Base-by-base conservation (phyloP, 2,329 filamentous ascomycete genomes). In the Fusarium armeniacum region DNA sequence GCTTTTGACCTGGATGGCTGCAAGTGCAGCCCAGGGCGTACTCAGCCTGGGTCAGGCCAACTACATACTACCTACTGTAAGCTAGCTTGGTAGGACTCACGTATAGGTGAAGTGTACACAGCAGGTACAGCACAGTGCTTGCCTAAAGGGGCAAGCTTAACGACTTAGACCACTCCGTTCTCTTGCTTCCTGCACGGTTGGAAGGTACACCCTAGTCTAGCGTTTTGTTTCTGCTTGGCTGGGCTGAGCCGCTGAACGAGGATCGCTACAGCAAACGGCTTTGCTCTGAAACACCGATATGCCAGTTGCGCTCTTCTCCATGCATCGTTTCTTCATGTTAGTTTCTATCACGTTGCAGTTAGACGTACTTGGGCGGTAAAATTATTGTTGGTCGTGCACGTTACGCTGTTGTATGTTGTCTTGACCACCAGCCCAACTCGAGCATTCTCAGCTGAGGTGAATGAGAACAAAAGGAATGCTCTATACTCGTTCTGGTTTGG, bases 1-100 rank as follows among this genome's bases (percentile, higher is more conserved):
- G 59, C 59, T 65, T 49, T 65, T 49, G 62, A 33, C 38, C 45
- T 67, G 61, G 56, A 62, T 69, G 55, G 65, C 58, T 66, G 55
- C 60, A 64, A 57, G 47, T 54, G 57, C 67, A 70, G 65, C 41
- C 52, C 56, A 56, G 67, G 62, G 62, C 38, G 58, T 44, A 40
- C 53, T 68, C 58, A 68, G 67, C 67, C 67, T 49, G 38, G 44
- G 30, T 52, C 24, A 38, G 40, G 38, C 51, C 38, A 54, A 44
- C 51, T 54, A 26, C 26, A 6, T 26, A 26, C 26, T 26, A 53
- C 26, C 36, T 53, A 45, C 20, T 54, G 51, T 33, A 40, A 57
- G 50, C 58, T 58, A 70, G 33, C 33, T 35, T 7, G 33, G 33
- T 35, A 35, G 52, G 66, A 69, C 66, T 53, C 53, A 46, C 44